A percentile compares a stretch with the other conserved stretches of the same genome.
Conservation (phyloP, 2,329 filamentous ascomycete species). For the Verticillium tricorpus region DNA sequence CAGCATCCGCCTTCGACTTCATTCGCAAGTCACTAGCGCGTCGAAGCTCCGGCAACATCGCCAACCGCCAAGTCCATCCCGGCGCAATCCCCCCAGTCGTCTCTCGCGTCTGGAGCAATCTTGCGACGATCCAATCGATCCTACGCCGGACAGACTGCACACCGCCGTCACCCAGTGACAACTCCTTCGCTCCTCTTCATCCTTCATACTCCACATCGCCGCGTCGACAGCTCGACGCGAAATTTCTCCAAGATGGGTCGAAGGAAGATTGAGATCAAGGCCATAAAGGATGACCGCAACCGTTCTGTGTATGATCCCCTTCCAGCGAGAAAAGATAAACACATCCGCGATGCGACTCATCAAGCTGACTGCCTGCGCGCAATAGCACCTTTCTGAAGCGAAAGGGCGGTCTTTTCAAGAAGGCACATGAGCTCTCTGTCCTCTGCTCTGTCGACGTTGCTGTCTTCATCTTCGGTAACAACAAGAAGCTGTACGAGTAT, state of each 20-base stretch:
- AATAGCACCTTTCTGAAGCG: slow-evolving; percentile 92
- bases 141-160: neutral
- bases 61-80: slow-evolving; percentile 6
- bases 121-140: neutral
- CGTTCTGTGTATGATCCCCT: slow-evolving; percentile 80
- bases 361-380: slow-evolving; percentile 6
- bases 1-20: slow-evolving; percentile 2
- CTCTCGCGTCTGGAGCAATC: neutral
- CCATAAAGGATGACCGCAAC: slow-evolving; percentile 97
- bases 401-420: slow-evolving; percentile 98
- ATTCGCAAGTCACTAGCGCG: slow-evolving; percentile 1
- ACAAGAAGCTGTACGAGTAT: slow-evolving; percentile 99
- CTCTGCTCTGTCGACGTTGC: slow-evolving; percentile 98
- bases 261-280: slow-evolving; percentile 99
- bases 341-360: neutral
- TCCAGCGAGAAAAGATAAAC: neutral
- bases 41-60: slow-evolving; percentile 7
- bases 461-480: slow-evolving; percentile 97
- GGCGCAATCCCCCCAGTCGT: neutral
- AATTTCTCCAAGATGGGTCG: slow-evolving; percentile 67
- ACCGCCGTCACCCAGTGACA: neutral
- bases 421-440: slow-evolving; percentile 96
- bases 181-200: neutral
- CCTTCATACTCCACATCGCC: neutral
- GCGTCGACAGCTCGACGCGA: slow-evolving; percentile 1